Evolutionary conservation across 176 grass and related monocot genomes (phyloP).

Genomic region (Hyparrhenia diplandra): DNA sequence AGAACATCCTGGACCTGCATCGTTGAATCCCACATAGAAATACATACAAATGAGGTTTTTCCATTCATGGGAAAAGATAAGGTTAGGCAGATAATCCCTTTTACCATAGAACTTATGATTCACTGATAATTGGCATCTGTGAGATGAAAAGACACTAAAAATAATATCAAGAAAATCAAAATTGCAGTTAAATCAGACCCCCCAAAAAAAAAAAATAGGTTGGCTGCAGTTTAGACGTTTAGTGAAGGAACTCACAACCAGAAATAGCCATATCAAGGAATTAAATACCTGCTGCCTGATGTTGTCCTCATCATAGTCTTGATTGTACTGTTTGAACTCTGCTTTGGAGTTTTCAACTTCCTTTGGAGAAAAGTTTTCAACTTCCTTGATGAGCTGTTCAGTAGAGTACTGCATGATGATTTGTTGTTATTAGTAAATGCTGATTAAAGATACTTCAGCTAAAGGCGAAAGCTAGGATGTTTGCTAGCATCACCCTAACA

Average conservation of each 20-base stretch:
- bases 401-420: conserved; percentile 60
- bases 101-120: background rate
- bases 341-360: too few species aligned
- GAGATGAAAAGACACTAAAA: background rate
- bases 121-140: background rate
- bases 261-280: too few species aligned
- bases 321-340: too few species aligned
- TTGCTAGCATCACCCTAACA: too few species aligned
- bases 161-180: background rate
- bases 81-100: background rate
- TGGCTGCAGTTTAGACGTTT: too few species aligned
- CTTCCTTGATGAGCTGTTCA: conserved; percentile 74
- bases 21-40: background rate
- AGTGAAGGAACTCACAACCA: too few species aligned
- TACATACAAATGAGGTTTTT: background rate
- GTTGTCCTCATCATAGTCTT: too few species aligned
- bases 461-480: background rate
- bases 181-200: background rate
- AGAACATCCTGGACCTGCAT: conserved; percentile 74
- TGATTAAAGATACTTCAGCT: background rate
- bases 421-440: conserved; percentile 10
- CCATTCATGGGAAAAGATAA: background rate
- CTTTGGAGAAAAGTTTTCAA: conserved; percentile 28
- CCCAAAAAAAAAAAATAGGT: too few species aligned
- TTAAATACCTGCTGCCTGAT: too few species aligned